Evolutionary conservation across 2,329 filamentous ascomycete species (phyloP).

Genomic region (Penicillium hordei): DNA sequence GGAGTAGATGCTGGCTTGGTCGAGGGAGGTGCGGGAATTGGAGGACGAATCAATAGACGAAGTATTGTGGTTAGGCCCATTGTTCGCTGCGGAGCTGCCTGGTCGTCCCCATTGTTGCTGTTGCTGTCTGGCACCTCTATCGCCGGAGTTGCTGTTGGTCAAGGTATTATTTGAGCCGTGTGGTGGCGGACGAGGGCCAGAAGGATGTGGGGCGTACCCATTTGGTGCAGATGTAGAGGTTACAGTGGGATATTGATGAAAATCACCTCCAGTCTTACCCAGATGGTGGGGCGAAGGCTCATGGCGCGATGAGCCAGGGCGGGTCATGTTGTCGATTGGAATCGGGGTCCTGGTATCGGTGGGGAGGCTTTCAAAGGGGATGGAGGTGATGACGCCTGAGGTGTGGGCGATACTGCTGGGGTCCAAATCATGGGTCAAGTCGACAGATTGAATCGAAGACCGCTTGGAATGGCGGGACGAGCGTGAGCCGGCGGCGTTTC

Average conservation of each 20-base stretch:
- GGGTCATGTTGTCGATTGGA: conserved; percentile 70
- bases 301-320: conserved; percentile 60
- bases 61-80: conserved; percentile 56
- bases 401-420: conserved; percentile 66
- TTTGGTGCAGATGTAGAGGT: conserved; percentile 55
- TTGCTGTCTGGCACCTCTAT: conserved; percentile 69
- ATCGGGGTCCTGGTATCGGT: conserved; percentile 68
- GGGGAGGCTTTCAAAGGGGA: conserved; percentile 75
- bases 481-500: conserved; percentile 64
- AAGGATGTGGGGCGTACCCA: conserved; percentile 56
- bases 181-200: conserved; percentile 61
- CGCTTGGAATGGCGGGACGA: conserved; percentile 71
- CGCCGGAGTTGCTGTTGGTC: conserved; percentile 69
- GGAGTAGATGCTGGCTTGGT: conserved; percentile 66
- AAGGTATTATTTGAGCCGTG: conserved; percentile 59
- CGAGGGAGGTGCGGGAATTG: conserved; percentile 59
- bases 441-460: conserved; percentile 70
- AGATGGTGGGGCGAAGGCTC: conserved; percentile 81
- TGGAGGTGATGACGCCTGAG: conserved; percentile 80
- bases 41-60: conserved; percentile 56
- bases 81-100: conserved; percentile 56
- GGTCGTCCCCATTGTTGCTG: conserved; percentile 72
- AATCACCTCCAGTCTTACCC: conserved; percentile 74
- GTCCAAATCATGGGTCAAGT: conserved; percentile 63
- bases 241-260: conserved; percentile 82